phyloP scores from a whole-genome alignment of 2,329 filamentous ascomycete species.

The Amauroascus niger region DNA sequence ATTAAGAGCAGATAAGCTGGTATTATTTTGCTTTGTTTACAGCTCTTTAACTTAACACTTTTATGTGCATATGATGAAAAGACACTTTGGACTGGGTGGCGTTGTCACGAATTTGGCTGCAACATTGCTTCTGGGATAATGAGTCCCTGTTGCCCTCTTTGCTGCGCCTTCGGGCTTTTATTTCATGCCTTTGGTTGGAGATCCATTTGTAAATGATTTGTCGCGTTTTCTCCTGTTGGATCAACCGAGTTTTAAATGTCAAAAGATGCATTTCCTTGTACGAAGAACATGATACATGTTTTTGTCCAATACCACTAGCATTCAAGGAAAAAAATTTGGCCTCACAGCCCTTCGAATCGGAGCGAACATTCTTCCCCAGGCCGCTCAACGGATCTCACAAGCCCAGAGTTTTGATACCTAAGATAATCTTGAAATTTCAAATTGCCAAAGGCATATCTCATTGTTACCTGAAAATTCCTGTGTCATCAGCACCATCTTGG shows the following conservation, averaged over 20 bases:
- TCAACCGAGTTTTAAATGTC: neutral
- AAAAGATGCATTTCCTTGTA: neutral
- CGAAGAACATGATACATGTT: neutral
- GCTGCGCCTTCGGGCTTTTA: neutral
- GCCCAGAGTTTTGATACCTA: too few species aligned
- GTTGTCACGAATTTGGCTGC: neutral
- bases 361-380: slow-evolving; percentile 14
- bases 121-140: neutral
- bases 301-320: neutral
- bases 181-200: neutral
- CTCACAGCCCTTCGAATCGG: too few species aligned
- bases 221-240: neutral
- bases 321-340: too few species aligned
- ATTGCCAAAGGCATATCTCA: too few species aligned
- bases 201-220: neutral
- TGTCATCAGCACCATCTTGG: too few species aligned
- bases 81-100: neutral
- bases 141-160: neutral
- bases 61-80: neutral
- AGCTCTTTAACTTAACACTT: neutral
- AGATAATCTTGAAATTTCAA: too few species aligned
- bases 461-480: too few species aligned
- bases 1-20: slow-evolving; percentile 4
- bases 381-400: too few species aligned
- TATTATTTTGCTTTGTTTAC: slow-evolving; percentile 1